Evolutionary conservation across 441 rosid species (phyloP).

Genomic region (Corymbia calophylla): DNA sequence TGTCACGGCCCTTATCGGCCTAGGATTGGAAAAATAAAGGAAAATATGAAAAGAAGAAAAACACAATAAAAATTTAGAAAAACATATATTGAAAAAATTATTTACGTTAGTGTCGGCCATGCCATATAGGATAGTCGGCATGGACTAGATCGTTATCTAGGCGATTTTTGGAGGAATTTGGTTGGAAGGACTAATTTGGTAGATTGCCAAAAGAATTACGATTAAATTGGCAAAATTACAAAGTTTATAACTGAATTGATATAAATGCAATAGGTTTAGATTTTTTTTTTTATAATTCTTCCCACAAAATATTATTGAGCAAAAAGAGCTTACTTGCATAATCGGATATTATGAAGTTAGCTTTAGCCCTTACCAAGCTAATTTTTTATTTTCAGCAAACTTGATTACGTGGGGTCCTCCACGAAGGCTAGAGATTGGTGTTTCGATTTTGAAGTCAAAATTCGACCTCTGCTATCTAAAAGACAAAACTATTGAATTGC

Average conservation of each 20-base stretch:
- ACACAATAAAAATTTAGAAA: no score
- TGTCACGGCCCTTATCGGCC: no score
- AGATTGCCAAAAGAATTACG: background rate
- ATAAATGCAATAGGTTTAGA: background rate
- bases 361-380: background rate
- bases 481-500: background rate
- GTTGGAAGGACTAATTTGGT: background rate
- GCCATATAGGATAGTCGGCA: no score
- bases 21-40: no score
- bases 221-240: background rate
- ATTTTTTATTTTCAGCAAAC: background rate
- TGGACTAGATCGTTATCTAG: background rate
- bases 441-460: background rate
- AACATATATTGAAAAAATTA: no score
- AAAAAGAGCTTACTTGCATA: background rate
- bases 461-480: background rate
- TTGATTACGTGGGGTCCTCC: background rate
- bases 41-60: no score
- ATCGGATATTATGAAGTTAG: background rate
- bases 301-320: background rate
- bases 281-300: background rate
- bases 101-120: fast-evolving
- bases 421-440: background rate
- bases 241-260: fast-evolving
- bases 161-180: background rate